A percentile compares a stretch with the other conserved stretches of the same genome.
phyloP scores from a whole-genome alignment of 1,139 yeast species.

The Suhomyces choctaworum region DNA sequence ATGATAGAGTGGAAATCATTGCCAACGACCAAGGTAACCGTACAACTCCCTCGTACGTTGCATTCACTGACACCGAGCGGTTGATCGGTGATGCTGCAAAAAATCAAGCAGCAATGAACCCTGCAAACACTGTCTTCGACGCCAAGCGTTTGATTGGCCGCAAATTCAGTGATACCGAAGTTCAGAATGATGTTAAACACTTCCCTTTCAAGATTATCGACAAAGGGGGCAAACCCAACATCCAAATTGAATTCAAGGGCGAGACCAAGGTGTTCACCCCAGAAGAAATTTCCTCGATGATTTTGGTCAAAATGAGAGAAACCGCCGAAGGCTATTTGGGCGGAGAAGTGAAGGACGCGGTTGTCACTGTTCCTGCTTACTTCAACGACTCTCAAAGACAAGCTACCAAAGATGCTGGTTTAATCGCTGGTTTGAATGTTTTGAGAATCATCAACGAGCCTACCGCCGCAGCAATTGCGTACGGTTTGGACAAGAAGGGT shows the following conservation, averaged over 20 bases:
- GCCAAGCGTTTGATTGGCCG: conserved; percentile 45
- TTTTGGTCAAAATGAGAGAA: conserved; percentile 45
- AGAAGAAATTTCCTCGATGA: conserved; percentile 28
- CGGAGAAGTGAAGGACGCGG: conserved; percentile 45
- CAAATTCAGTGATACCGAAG: conserved; percentile 45
- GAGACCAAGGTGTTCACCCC: conserved; percentile 25
- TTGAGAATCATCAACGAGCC: conserved; percentile 53
- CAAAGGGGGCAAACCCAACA: conserved; percentile 22
- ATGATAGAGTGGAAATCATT: conserved; percentile 28
- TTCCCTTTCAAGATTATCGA: conserved; percentile 45
- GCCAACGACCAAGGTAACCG: conserved; percentile 57
- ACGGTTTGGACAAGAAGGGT: conserved; percentile 44
- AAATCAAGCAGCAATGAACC: conserved; percentile 35
- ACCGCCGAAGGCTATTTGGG: conserved; percentile 50
- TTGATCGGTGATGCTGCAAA: conserved; percentile 35
- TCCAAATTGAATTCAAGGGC: conserved; percentile 26
- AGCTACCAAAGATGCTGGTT: conserved; percentile 53
- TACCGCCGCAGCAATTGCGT: conserved; percentile 53
- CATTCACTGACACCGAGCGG: conserved; percentile 30
- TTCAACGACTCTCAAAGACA: conserved; percentile 53
- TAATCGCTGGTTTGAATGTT: conserved; percentile 51
- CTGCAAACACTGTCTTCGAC: conserved; percentile 31
- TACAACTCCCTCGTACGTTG: conserved; percentile 32
- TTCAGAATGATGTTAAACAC: conserved; percentile 44
- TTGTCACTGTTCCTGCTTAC: conserved; percentile 52